phyloP scores from a whole-genome alignment of 2,329 filamentous ascomycete species.

The Calonectria henricotiae region DNA sequence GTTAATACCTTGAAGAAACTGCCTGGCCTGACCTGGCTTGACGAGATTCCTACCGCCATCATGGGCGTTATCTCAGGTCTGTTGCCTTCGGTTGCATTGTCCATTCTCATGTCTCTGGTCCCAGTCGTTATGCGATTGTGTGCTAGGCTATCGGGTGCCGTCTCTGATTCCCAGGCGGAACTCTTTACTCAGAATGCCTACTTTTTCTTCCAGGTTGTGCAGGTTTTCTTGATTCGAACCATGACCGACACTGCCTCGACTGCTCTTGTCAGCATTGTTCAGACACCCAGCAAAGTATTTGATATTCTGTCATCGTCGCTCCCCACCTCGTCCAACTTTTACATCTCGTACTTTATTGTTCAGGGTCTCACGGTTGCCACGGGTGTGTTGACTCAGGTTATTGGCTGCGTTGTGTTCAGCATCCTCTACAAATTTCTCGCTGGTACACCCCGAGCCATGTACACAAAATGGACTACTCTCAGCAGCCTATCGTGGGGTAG shows the following conservation, averaged over 20 bases:
- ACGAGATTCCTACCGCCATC: constrained; percentile 77
- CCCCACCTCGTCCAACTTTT: constrained; percentile 92
- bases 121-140: constrained; percentile 78
- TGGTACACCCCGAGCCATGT: constrained; percentile 85
- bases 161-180: constrained; percentile 85
- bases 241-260: constrained; percentile 84
- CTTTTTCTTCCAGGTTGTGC: constrained; percentile 92
- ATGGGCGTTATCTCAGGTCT: constrained; percentile 88
- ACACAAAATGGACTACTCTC: constrained; percentile 80
- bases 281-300: constrained; percentile 75
- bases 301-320: constrained; percentile 79
- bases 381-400: constrained; percentile 79
- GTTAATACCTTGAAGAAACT: constrained; percentile 79
- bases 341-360: constrained; percentile 90
- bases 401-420: constrained; percentile 78
- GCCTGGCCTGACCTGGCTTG: constrained; percentile 82
- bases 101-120: constrained; percentile 87
- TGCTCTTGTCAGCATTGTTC: constrained; percentile 75
- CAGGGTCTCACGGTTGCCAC: constrained; percentile 87
- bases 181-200: constrained; percentile 93
- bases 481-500: constrained; percentile 84
- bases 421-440: constrained; percentile 80
- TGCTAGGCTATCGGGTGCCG: constrained; percentile 85
- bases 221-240: constrained; percentile 92
- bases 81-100: constrained; percentile 83